phyloP scores from a whole-genome alignment of 805 yeast genomes.

The Jamesozyma spencerorum region DNA sequence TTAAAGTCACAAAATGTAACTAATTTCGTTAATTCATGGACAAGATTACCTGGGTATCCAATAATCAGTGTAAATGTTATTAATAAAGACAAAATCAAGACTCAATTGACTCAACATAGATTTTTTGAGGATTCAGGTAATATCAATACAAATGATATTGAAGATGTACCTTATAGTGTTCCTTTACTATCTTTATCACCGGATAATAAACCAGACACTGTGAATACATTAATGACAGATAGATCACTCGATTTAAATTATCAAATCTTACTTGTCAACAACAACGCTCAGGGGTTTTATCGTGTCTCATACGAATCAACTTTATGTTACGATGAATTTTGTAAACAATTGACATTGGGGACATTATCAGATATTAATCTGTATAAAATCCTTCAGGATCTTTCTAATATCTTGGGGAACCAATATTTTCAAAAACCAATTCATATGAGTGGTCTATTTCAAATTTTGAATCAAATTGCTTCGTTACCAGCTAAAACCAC shows the following conservation, averaged over 20 bases:
- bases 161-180: constrained; percentile 52
- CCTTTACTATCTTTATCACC: constrained; percentile 37
- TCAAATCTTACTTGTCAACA: constrained; percentile 16
- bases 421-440: constrained; percentile 17
- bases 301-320: constrained; percentile 38
- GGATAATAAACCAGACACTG: constrained; percentile 12
- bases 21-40: constrained; percentile 42
- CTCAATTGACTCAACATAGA: constrained; percentile 34
- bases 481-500: background rate
- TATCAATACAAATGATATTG: constrained; percentile 31
- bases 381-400: constrained; percentile 29
- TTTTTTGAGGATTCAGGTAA: constrained; percentile 14
- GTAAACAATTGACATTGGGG: constrained; percentile 12
- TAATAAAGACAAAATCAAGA: constrained; percentile 18
- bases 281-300: constrained; percentile 34
- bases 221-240: constrained; percentile 23
- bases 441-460: constrained; percentile 23
- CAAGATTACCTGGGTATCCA: constrained; percentile 52
- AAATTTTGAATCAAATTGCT: constrained; percentile 16
- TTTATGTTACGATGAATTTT: constrained; percentile 22
- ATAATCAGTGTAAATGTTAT: constrained; percentile 32
- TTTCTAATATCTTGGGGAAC: constrained; percentile 27
- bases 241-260: constrained; percentile 17
- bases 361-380: constrained; percentile 23
- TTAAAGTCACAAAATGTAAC: constrained; percentile 22